phyloP scores from a whole-genome alignment of 75 land plant genomes.

The Chamaecyparis obtusa region DNA sequence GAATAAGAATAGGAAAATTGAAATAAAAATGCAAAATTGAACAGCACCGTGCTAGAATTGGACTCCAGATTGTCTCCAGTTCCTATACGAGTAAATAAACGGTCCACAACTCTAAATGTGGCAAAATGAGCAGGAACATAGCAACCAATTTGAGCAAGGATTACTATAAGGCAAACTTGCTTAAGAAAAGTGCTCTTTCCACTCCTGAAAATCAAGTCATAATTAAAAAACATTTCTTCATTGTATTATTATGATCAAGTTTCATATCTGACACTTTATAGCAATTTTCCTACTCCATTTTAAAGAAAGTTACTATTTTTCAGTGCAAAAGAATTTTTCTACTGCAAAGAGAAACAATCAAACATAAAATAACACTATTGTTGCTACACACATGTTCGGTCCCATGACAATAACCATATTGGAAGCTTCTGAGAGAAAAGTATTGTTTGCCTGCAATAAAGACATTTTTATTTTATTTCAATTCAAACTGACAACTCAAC shows the following conservation, averaged over 20 bases:
- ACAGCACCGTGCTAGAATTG: conserved; percentile 92
- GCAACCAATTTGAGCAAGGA: conserved; percentile 97
- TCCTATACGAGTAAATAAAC: conserved; percentile 92
- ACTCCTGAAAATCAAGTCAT: conserved; percentile 60
- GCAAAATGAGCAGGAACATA: conserved; percentile 95
- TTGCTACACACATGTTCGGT: conserved; percentile 85
- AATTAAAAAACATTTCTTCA: background rate
- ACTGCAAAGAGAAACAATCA: background rate
- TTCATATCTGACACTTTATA: background rate
- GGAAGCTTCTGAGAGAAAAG: conserved; percentile 91
- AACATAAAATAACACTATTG: background rate
- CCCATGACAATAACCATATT: conserved; percentile 92
- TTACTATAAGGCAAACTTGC: conserved; percentile 86
- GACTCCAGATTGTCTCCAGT: conserved; percentile 76
- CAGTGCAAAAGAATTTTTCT: background rate
- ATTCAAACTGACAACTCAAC: background rate
- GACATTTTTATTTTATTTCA: background rate
- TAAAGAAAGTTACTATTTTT: background rate
- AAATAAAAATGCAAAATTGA: background rate
- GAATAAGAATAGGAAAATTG: background rate
- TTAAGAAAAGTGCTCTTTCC: conserved; percentile 99
- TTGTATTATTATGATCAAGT: background rate
- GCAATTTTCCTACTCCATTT: background rate
- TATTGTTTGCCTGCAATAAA: conserved; percentile 79
- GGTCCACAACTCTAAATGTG: conserved; percentile 83